Evolutionary conservation across 2,329 filamentous ascomycete genomes (phyloP).

Genomic region (Penicillium freii): DNA sequence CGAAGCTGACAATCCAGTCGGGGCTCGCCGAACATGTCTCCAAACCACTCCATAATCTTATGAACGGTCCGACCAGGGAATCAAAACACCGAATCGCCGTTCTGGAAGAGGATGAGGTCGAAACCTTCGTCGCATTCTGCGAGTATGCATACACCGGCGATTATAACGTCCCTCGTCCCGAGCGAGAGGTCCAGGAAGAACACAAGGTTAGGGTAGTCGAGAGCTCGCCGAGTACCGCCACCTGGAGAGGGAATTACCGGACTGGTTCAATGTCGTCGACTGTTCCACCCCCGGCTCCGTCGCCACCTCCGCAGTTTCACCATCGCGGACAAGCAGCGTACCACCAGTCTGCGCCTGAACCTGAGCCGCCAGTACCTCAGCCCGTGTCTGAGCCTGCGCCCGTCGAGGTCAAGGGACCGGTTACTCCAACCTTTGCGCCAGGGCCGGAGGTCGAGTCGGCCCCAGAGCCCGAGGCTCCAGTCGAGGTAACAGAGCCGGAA

Average conservation of each 20-base stretch:
- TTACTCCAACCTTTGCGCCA: neutral
- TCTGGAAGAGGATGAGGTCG: constrained; percentile 48
- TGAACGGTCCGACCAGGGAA: constrained; percentile 49
- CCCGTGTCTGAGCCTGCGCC: neutral
- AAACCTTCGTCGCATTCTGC: constrained; percentile 50
- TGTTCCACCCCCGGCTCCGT: constrained; percentile 33
- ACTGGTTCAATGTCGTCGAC: constrained; percentile 26
- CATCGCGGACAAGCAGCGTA: neutral
- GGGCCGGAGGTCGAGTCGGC: neutral
- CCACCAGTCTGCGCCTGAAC: neutral
- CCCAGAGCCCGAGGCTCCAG: neutral
- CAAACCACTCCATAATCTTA: constrained; percentile 43
- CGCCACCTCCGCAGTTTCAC: constrained; percentile 25
- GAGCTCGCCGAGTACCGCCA: constrained; percentile 7
- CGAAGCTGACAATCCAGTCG: constrained; percentile 48
- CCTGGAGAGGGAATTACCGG: constrained; percentile 20
- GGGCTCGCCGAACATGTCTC: constrained; percentile 47
- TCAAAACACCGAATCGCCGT: constrained; percentile 44
- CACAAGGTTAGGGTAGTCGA: constrained; percentile 16
- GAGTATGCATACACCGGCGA: constrained; percentile 52
- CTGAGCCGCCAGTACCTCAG: neutral
- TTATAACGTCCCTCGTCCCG: constrained; percentile 39
- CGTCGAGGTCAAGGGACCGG: neutral
- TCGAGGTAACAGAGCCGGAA: neutral
- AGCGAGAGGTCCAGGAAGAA: constrained; percentile 18